Conservation (phyloP, 371 early-diverging fungal genomes). For the Choanephora cucurbitarum region DNA sequence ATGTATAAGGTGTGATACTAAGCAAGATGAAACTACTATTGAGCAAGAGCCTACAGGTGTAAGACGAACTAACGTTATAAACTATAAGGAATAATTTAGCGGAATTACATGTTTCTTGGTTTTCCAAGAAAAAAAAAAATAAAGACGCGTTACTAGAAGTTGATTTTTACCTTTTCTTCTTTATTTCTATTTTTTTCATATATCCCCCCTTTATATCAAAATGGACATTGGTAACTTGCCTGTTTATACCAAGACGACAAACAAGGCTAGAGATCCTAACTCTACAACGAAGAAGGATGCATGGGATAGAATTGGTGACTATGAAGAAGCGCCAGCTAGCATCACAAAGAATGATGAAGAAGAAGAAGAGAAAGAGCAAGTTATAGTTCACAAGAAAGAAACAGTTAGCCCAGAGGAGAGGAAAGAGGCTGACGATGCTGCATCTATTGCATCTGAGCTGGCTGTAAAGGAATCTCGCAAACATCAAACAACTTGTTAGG, state of each 20-base stretch:
- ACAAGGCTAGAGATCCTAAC: not conserved
- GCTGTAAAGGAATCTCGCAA: constrained; percentile 10
- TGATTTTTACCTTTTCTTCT: constrained; percentile 6
- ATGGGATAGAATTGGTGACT: constrained; percentile 29
- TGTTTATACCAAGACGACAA: constrained; percentile 3
- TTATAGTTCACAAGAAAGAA: not conserved
- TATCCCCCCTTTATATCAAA: not conserved
- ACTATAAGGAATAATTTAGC: constrained; percentile 12
- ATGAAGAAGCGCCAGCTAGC: constrained; percentile 9
- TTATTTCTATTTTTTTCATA: constrained; percentile 6
- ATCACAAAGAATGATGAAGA: not conserved
- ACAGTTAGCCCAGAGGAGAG: not conserved
- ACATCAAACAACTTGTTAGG: not conserved
- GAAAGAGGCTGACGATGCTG: constrained; percentile 16
- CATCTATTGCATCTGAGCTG: constrained; percentile 15
- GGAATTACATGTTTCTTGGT: not conserved
- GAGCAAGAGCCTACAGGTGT: constrained; percentile 3
- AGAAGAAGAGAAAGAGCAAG: constrained; percentile 11
- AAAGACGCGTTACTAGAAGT: not conserved
- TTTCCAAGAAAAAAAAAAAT: not conserved
- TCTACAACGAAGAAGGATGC: not conserved
- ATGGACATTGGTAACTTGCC: constrained; percentile 27
- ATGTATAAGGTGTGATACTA: constrained; percentile 21
- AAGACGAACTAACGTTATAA: constrained; percentile 6
- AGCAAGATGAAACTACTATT: constrained; percentile 2